Conservation (phyloP, 352 stramenopile genomes). For the Phytopythium chamaehyphon region DNA sequence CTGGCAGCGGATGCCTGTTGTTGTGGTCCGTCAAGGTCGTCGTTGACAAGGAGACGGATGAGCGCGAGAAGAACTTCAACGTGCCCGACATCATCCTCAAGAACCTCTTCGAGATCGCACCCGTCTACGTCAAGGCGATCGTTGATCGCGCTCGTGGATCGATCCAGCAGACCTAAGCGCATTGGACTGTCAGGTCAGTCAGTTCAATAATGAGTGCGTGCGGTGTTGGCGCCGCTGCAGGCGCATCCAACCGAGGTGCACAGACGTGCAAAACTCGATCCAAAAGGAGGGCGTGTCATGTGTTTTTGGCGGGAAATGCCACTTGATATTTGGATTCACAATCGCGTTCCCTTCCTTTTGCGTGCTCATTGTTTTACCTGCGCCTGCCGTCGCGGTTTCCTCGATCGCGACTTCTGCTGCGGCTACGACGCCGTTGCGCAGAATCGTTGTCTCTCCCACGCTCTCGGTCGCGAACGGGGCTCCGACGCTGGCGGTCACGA, state of each 20-base stretch:
- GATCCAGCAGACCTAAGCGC: conserved; percentile 35
- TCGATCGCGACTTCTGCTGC: conserved; percentile 6
- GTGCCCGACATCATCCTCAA: conserved; percentile 85
- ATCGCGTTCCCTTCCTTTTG: neutral
- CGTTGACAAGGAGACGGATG: conserved; percentile 70
- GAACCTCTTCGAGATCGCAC: conserved; percentile 86
- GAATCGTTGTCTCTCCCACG: neutral
- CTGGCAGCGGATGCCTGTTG: conserved; percentile 59
- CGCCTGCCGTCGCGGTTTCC: conserved; percentile 9
- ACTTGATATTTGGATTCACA: conserved; percentile 3
- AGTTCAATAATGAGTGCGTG: too few relatives aligned
- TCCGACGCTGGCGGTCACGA: conserved; percentile 21
- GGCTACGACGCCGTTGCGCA: conserved; percentile 12
- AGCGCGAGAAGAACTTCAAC: conserved; percentile 74
- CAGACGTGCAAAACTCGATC: too few relatives aligned
- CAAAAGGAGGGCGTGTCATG: too few relatives aligned
- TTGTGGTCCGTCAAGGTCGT: conserved; percentile 84
- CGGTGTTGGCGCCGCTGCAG: too few relatives aligned
- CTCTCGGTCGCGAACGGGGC: conserved; percentile 19
- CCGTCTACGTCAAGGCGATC: conserved; percentile 81
- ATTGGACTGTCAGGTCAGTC: too few relatives aligned
- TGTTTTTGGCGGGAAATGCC: neutral
- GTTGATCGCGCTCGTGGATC: conserved; percentile 63
- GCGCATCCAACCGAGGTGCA: too few relatives aligned
- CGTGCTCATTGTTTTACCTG: neutral